Evolutionary conservation across 208 protist species (phyloP), one percentile per base, ranked within the genome.

Genomic region (Eutreptiella sp.): DNA sequence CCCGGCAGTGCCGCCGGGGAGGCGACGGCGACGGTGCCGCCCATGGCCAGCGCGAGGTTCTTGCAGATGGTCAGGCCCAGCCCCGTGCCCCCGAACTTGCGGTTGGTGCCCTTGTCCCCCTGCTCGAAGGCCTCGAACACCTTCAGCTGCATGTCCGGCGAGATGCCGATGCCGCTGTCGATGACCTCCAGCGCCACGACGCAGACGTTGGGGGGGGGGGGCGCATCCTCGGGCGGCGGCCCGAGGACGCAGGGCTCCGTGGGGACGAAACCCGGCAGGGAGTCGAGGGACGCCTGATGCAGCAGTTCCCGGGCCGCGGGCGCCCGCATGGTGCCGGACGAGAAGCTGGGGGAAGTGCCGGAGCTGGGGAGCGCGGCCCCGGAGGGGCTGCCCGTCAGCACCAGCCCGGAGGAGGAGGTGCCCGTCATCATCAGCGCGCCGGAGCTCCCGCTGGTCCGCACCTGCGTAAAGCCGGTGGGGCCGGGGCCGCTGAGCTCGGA

Each of bases 131-230:
- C 45, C 38, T 45, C 26, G 36, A 70, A 70, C n/a, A 70, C 24
- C 42, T 55, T 43, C 0, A 23, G 2, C 4, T 71, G 24, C 14
- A 21, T 47, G 9, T 28, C 2, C 2, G 2, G 3, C 3, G 34
- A 52, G 2, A 70, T 70, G 3, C 64, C 64, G 26, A 72, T 72
- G 24, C 64, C 64, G 2, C 60, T 70, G 35, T 70, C 64, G 14
- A 14, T 60, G 9, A 70, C 52, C 5, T 36, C 24, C 19, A 65
- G 63, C 4, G 3, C 43, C 3, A 65, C 4, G 0, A 0, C 23
- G 29, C n/a, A 39, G 3, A 5, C n/a, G 14, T 27, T 33, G 26
- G 28, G 7, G 4, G 14, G 2, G 19, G 4, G 0, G 32, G 0
- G 26, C 9, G 1, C 5, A 5, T 27, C 16, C 36, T 39, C 36